These are phyloP conservation scores for Themeda triandra DNA, from an alignment of 176 grass and related monocot genomes.

Conservation along the genomic window DNA sequence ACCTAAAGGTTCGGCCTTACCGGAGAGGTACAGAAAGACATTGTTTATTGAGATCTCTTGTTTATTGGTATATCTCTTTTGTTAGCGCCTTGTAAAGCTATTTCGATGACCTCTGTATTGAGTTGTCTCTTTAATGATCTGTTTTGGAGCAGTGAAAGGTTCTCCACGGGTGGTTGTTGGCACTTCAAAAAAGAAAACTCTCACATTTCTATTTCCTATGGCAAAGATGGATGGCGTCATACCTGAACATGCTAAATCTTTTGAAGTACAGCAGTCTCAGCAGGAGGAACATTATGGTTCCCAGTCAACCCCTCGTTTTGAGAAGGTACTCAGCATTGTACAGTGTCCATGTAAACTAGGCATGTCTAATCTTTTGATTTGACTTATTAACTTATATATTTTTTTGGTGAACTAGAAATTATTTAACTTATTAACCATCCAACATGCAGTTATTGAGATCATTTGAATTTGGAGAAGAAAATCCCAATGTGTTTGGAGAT, in stretches of 20 bases:
- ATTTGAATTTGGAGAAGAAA: conserved; percentile 61
- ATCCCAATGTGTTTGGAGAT: conserved; percentile 32
- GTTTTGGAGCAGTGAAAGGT: conserved; percentile 61
- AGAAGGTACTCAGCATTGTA: conserved; percentile 56
- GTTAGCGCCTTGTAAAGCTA: conserved; percentile 7
- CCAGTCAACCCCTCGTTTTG: conserved; percentile 54
- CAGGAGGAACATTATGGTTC: conserved; percentile 49
- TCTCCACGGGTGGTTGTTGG: conserved; percentile 44
- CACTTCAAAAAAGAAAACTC: conserved; percentile 36
- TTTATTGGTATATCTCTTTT: conserved; percentile 19
- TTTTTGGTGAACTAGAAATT: background rate
- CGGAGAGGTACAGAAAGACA: conserved; percentile 52
- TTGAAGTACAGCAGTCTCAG: conserved; percentile 54
- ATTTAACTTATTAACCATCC: background rate
- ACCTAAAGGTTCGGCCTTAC: conserved; percentile 78
- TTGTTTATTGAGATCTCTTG: conserved; percentile 3
- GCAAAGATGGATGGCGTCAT: conserved; percentile 60
- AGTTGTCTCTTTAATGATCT: conserved; percentile 29
- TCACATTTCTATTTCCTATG: conserved; percentile 75
- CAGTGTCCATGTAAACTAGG: background rate
- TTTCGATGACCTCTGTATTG: conserved; percentile 24
- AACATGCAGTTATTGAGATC: conserved; percentile 75
- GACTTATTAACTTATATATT: background rate
- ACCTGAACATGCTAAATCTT: conserved; percentile 46
- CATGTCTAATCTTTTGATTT: background rate